Conservation (phyloP, 2,329 filamentous ascomycete species). For the Arthrobotrys iridis region DNA sequence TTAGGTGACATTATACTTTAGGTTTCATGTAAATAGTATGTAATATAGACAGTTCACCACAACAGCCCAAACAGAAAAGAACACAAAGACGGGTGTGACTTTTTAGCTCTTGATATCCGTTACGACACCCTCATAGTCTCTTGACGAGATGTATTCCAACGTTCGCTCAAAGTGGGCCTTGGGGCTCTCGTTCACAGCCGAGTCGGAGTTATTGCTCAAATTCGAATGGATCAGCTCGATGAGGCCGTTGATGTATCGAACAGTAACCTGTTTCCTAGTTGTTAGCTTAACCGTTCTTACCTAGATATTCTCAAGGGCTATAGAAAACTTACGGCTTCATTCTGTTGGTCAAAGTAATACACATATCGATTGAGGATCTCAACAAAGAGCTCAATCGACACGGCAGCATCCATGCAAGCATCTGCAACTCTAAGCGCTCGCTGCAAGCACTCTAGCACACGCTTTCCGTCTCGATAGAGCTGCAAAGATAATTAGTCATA, state of each 20-base stretch:
- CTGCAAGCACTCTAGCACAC: slow-evolving; percentile 94
- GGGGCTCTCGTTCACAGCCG: slow-evolving; percentile 83
- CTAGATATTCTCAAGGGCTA: no score
- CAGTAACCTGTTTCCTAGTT: slow-evolving; percentile 72
- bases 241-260: slow-evolving; percentile 95
- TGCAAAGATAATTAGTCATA: slow-evolving; percentile 61
- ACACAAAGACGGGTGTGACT: background rate
- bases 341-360: slow-evolving; percentile 99
- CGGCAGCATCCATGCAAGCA: slow-evolving; percentile 85
- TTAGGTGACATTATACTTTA: slow-evolving; percentile 41
- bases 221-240: slow-evolving; percentile 99
- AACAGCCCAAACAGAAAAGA: slow-evolving; percentile 8
- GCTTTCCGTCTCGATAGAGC: slow-evolving; percentile 97
- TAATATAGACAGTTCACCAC: slow-evolving; percentile 51
- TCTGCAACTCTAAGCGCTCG: slow-evolving; percentile 94
- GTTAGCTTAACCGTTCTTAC: no score
- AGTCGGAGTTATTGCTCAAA: slow-evolving; percentile 83
- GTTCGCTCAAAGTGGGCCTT: slow-evolving; percentile 95
- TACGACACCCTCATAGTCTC: slow-evolving; percentile 93
- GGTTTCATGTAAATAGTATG: slow-evolving; percentile 50
- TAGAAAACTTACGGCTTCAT: slow-evolving; percentile 82
- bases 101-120: slow-evolving; percentile 68
- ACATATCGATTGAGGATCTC: slow-evolving; percentile 98
- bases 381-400: slow-evolving; percentile 96
- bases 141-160: slow-evolving; percentile 87